Percentiles rank a stretch among this genome's conserved stretches.
Conservation (phyloP, 1,139 yeast species). For the Arxiozyma bovina region DNA sequence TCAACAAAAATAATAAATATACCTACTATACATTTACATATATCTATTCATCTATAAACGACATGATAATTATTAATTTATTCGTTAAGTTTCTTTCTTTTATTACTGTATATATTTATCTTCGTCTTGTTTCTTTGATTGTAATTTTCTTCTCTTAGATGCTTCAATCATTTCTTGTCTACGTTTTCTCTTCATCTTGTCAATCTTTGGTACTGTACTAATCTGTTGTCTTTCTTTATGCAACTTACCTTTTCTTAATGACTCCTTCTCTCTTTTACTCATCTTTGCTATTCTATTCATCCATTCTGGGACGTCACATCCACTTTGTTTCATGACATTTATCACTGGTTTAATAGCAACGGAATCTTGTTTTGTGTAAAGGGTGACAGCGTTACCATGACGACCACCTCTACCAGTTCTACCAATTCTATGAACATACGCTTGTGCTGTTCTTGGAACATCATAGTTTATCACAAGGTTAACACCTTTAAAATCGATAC, state of each 20-base stretch:
- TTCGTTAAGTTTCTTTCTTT: no score
- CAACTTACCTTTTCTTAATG: slow-evolving; percentile 46
- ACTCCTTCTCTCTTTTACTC: slow-evolving; percentile 55
- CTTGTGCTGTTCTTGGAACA: slow-evolving; percentile 88
- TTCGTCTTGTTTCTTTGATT: neutral
- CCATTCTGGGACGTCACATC: slow-evolving; percentile 70
- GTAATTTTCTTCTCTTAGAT: slow-evolving; percentile 51
- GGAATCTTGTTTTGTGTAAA: slow-evolving; percentile 85
- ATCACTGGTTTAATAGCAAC: slow-evolving; percentile 71
- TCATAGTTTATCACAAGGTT: slow-evolving; percentile 92
- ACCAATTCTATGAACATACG: slow-evolving; percentile 96
- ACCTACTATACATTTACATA: neutral
- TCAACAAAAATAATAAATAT: neutral
- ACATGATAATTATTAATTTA: no score
- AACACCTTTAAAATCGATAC: slow-evolving; percentile 95
- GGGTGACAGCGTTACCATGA: slow-evolving; percentile 77
- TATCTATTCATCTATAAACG: neutral
- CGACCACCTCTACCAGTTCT: slow-evolving; percentile 97
- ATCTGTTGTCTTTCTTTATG: slow-evolving; percentile 49
- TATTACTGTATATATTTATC: neutral
- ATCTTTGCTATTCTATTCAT: slow-evolving; percentile 69
- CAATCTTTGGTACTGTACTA: slow-evolving; percentile 74
- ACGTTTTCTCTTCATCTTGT: slow-evolving; percentile 56
- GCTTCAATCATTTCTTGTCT: slow-evolving; percentile 69
- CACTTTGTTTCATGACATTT: slow-evolving; percentile 92